Percentiles rank a stretch among this genome's conserved stretches.
Conservation (phyloP, 225 moss, liverwort and hornwort species). For the Pleurozium schreberi region DNA sequence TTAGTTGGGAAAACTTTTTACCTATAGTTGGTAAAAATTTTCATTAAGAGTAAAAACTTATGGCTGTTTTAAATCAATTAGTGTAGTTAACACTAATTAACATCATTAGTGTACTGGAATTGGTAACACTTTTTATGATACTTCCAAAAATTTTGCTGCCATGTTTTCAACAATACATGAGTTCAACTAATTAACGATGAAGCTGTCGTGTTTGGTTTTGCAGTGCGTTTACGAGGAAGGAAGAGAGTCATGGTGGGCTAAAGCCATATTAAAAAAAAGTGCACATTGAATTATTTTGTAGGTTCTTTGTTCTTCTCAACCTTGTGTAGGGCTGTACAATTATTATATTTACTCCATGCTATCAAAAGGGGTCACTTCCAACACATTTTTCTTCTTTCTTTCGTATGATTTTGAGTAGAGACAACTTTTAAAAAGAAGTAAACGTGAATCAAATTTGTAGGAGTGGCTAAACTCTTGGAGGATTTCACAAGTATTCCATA, state of each 20-base stretch:
- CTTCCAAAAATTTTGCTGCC: neutral
- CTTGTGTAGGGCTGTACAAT: neutral
- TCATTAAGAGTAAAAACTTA: too few species aligned
- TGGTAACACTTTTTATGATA: too few species aligned
- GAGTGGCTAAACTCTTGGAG: neutral
- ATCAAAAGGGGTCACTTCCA: neutral
- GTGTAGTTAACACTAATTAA: too few species aligned
- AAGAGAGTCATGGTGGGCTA: conserved; percentile 52
- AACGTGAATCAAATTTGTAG: neutral
- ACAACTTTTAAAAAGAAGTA: neutral
- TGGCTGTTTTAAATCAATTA: too few species aligned
- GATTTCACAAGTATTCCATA: neutral
- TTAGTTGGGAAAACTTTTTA: too few species aligned
- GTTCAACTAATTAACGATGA: neutral
- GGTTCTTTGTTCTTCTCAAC: neutral
- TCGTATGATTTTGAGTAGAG: neutral
- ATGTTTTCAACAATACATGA: neutral
- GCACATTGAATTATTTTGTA: neutral
- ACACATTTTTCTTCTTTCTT: neutral
- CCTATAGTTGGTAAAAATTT: too few species aligned
- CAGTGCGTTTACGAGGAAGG: conserved; percentile 41
- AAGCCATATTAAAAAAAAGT: neutral
- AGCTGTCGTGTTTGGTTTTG: neutral
- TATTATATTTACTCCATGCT: neutral
- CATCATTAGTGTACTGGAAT: too few species aligned